These are phyloP conservation scores for Sclerotinia minor DNA, from an alignment of 2,329 filamentous ascomycete genomes.

Conservation along the genomic window DNA sequence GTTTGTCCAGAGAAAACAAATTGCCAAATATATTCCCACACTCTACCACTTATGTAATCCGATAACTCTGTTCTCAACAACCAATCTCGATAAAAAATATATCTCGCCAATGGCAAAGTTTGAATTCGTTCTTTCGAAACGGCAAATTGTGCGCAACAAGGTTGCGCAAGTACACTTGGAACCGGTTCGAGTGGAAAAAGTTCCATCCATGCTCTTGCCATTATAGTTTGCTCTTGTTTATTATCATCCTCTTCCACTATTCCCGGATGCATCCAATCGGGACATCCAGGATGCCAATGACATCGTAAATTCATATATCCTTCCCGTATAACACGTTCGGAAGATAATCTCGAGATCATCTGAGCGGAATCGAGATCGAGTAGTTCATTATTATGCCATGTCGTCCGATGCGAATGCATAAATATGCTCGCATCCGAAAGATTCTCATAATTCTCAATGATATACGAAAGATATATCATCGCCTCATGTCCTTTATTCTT, in stretches of 20 bases:
- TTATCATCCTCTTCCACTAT: conserved; percentile 19
- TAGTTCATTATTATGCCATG: conserved; percentile 39
- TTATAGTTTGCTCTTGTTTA: conserved; percentile 21
- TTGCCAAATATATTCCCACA: conserved; percentile 68
- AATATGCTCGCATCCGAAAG: conserved; percentile 44
- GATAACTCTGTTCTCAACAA: conserved; percentile 55
- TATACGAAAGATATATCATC: conserved; percentile 51
- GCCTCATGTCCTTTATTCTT: conserved; percentile 47
- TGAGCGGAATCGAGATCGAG: conserved; percentile 42
- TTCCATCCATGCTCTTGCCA: conserved; percentile 43
- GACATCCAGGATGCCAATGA: conserved; percentile 58
- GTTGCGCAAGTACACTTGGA: conserved; percentile 51
- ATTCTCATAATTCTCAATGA: conserved; percentile 61
- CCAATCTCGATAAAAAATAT: conserved; percentile 60
- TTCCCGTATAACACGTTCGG: conserved; percentile 47
- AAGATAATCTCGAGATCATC: conserved; percentile 33
- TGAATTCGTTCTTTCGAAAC: conserved; percentile 55
- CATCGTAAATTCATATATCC: conserved; percentile 64
- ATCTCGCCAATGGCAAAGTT: conserved; percentile 52
- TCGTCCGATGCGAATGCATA: conserved; percentile 51
- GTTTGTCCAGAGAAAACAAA: conserved; percentile 58
- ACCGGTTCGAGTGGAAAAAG: conserved; percentile 39
- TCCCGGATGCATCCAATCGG: conserved; percentile 48
- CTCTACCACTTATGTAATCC: conserved; percentile 57
- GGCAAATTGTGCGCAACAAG: conserved; percentile 68